Evolutionary conservation across 306 rosid species (phyloP).

Genomic region (Aeschynomene evenia): DNA sequence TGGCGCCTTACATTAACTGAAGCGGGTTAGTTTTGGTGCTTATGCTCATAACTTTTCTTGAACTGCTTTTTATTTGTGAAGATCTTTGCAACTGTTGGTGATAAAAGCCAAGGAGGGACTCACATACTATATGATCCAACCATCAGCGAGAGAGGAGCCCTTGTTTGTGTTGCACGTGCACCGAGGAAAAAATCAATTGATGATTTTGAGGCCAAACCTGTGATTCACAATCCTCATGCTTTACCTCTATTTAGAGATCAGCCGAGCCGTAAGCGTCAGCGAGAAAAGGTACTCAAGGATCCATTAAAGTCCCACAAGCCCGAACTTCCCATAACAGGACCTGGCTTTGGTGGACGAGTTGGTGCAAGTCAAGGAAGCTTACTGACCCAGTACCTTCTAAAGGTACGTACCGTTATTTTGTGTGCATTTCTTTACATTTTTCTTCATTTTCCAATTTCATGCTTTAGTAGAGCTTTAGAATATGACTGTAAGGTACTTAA

Average conservation of each 20-base stretch:
- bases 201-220: slow-evolving; percentile 88
- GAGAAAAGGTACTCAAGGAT: slow-evolving; percentile 85
- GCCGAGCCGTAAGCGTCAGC: slow-evolving; percentile 89
- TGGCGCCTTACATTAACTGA: slow-evolving; percentile 20
- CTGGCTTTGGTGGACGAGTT: slow-evolving; percentile 96
- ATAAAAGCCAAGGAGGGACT: slow-evolving; percentile 93
- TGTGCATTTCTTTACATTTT: background rate
- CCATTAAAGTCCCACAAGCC: slow-evolving; percentile 95
- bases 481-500: slow-evolving; percentile 26
- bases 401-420: slow-evolving; percentile 57
- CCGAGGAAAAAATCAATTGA: slow-evolving; percentile 88
- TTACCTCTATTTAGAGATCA: slow-evolving; percentile 91
- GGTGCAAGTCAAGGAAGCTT: slow-evolving; percentile 91
- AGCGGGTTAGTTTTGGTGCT: slow-evolving; percentile 14
- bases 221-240: slow-evolving; percentile 89
- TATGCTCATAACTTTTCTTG: slow-evolving; percentile 7
- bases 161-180: slow-evolving; percentile 94
- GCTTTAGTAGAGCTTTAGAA: background rate
- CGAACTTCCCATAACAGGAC: slow-evolving; percentile 90
- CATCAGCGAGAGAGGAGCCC: slow-evolving; percentile 92
- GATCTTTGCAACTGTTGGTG: slow-evolving; percentile 88
- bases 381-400: slow-evolving; percentile 89
- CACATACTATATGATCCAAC: slow-evolving; percentile 84
- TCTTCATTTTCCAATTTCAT: background rate
- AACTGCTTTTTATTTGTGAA: slow-evolving; percentile 31